Percentiles rank a stretch among this genome's conserved stretches.
Evolutionary conservation across 2,329 filamentous ascomycete species (phyloP).

Genomic region (Pseudovirgaria hyperparasitica): DNA sequence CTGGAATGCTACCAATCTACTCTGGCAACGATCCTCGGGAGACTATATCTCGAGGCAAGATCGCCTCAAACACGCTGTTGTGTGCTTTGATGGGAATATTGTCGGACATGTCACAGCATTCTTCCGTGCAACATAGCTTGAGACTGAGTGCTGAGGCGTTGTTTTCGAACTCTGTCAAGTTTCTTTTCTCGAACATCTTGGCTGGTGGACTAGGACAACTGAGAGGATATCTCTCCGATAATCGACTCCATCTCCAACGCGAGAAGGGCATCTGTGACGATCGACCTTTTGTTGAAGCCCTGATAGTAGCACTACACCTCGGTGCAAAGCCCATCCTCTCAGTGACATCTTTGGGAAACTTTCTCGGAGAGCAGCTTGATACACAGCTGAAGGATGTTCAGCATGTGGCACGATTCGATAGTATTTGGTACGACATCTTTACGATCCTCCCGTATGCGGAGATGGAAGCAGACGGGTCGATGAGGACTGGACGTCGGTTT

Average conservation of each 20-base stretch:
- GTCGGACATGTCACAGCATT: constrained; percentile 18
- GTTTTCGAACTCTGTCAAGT: constrained; percentile 21
- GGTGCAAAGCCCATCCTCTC: constrained; percentile 19
- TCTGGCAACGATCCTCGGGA: not conserved
- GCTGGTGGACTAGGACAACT: constrained; percentile 23
- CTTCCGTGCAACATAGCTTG: constrained; percentile 7
- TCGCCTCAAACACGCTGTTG: constrained; percentile 17
- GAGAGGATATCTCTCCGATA: constrained; percentile 32
- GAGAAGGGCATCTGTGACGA: constrained; percentile 37
- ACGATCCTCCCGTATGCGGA: constrained; percentile 40
- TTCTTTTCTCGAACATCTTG: constrained; percentile 23
- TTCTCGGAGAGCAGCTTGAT: constrained; percentile 24
- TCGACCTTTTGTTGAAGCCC: constrained; percentile 30
- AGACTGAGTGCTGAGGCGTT: constrained; percentile 14
- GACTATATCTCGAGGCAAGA: constrained; percentile 2
- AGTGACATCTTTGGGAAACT: constrained; percentile 29
- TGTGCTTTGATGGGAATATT: constrained; percentile 17
- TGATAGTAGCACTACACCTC: constrained; percentile 35
- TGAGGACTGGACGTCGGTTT: constrained; percentile 28
- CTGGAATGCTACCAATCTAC: not conserved
- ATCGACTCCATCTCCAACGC: constrained; percentile 25
- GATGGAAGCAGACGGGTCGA: constrained; percentile 37
- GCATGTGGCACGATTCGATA: constrained; percentile 21
- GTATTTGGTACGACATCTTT: constrained; percentile 34
- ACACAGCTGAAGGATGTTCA: constrained; percentile 8